phyloP scores from a whole-genome alignment of 1,284 basidiomycete species.

The Cryptococcus floricola region DNA sequence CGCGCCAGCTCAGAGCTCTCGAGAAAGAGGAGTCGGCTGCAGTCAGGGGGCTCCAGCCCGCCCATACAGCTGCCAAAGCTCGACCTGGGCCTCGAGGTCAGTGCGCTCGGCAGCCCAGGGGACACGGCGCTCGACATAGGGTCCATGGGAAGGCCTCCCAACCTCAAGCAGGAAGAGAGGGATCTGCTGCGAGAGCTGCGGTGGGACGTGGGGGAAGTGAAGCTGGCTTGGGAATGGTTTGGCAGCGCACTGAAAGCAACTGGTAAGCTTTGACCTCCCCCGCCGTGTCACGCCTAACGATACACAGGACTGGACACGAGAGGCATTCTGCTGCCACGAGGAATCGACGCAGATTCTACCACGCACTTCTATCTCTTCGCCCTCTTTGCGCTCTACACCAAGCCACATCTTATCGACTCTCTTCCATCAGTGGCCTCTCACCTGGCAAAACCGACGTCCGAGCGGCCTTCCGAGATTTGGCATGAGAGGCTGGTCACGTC shows the following conservation, averaged over 20 bases:
- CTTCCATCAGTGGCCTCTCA: conserved; percentile 27
- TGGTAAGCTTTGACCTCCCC: conserved; percentile 18
- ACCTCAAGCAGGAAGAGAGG: conserved; percentile 22
- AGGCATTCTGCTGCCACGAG: conserved; percentile 34
- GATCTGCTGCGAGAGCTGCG: conserved; percentile 21
- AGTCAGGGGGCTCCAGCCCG: neutral
- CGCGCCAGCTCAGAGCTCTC: conserved; percentile 17
- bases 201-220: conserved; percentile 25
- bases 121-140: conserved; percentile 13
- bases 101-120: neutral
- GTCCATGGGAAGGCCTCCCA: conserved; percentile 22
- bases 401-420: conserved; percentile 17
- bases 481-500: conserved; percentile 15
- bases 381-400: conserved; percentile 22
- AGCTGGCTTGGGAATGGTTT: conserved; percentile 31
- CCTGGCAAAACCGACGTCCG: conserved; percentile 4
- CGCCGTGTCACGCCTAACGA: conserved; percentile 2
- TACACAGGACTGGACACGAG: conserved; percentile 22
- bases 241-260: conserved; percentile 27
- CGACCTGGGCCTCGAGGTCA: conserved; percentile 17
- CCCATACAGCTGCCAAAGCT: conserved; percentile 9
- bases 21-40: conserved; percentile 5
- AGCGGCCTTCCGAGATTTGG: conserved; percentile 7
- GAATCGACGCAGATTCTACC: conserved; percentile 14
- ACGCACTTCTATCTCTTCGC: conserved; percentile 28